phyloP scores from a whole-genome alignment of 345 rosid species.

The Arabis alpina region DNA sequence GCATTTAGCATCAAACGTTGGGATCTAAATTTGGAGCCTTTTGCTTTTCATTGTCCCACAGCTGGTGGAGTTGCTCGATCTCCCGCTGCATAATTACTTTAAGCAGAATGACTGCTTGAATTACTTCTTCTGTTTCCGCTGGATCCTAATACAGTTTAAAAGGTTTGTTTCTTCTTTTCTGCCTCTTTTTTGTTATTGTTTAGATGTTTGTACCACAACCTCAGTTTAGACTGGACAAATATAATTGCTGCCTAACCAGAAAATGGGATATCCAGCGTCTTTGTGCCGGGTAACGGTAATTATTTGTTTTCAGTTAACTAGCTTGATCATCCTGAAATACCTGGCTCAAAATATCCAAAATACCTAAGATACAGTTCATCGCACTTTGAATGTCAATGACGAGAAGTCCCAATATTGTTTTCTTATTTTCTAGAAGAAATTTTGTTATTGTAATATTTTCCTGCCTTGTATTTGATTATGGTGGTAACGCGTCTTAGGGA shows the following conservation, averaged over 20 bases:
- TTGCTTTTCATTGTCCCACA: constrained; percentile 42
- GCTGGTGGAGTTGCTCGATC: constrained; percentile 93
- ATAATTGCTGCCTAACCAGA: not conserved
- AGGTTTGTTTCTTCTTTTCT: constrained; percentile 54
- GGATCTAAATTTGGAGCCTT: constrained; percentile 29
- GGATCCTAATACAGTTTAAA: constrained; percentile 94
- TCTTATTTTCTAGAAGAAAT: not conserved
- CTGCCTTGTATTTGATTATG: constrained; percentile 17
- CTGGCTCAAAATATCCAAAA: not conserved
- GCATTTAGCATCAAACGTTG: constrained; percentile 18
- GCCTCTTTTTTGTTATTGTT: constrained; percentile 12
- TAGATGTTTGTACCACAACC: not conserved
- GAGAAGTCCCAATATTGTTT: not conserved
- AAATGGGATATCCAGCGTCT: not conserved
- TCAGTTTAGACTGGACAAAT: not conserved
- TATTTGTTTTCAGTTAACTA: not conserved
- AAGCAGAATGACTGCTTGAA: constrained; percentile 96
- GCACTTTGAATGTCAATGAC: not conserved
- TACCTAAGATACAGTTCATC: constrained; percentile 8
- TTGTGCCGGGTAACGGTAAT: not conserved
- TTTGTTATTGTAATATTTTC: not conserved
- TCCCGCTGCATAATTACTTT: constrained; percentile 86
- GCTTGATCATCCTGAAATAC: not conserved
- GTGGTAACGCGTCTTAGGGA: constrained; percentile 60
- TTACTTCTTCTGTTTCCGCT: constrained; percentile 99